A percentile compares a stretch with the other conserved stretches of the same genome.
Evolutionary conservation across 768 basidiomycete genomes (phyloP).

Genomic region (Pulveroboletus sp.): DNA sequence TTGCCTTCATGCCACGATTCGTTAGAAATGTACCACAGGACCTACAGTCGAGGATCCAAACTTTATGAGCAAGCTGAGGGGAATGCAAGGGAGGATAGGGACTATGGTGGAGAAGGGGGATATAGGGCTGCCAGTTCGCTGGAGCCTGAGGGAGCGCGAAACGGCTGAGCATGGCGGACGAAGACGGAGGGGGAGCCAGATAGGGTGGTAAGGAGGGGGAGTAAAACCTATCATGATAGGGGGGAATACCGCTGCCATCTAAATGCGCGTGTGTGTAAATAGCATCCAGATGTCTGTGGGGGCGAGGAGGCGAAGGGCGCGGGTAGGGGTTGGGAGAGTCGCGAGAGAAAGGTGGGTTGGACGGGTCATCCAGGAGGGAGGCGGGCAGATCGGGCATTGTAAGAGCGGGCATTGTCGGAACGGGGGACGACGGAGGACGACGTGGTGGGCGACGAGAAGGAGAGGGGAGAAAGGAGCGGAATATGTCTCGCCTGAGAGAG

Average conservation of each 20-base stretch:
- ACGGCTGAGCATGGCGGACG: constrained; percentile 28
- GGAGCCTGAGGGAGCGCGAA: constrained; percentile 15
- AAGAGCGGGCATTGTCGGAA: constrained; percentile 28
- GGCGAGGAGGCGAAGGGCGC: constrained; percentile 16
- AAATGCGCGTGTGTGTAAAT: constrained; percentile 24
- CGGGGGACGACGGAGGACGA: background rate
- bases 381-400: constrained; percentile 10
- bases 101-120: constrained; percentile 35
- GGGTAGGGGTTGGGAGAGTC: constrained; percentile 19
- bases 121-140: constrained; percentile 30
- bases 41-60: constrained; percentile 78
- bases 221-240: constrained; percentile 17
- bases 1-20: constrained; percentile 82
- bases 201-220: constrained; percentile 11
- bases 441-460: background rate
- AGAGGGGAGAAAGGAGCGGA: constrained; percentile 20
- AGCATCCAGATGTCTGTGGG: constrained; percentile 15
- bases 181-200: constrained; percentile 7
- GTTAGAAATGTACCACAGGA: constrained; percentile 71
- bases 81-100: constrained; percentile 41
- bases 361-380: constrained; percentile 1
- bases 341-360: background rate
- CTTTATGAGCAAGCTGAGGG: constrained; percentile 53
- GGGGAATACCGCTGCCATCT: constrained; percentile 7
- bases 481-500: constrained; percentile 35